Base-by-base conservation (phyloP, 1,284 basidiomycete genomes). In the Singerocomus inundabilis region DNA sequence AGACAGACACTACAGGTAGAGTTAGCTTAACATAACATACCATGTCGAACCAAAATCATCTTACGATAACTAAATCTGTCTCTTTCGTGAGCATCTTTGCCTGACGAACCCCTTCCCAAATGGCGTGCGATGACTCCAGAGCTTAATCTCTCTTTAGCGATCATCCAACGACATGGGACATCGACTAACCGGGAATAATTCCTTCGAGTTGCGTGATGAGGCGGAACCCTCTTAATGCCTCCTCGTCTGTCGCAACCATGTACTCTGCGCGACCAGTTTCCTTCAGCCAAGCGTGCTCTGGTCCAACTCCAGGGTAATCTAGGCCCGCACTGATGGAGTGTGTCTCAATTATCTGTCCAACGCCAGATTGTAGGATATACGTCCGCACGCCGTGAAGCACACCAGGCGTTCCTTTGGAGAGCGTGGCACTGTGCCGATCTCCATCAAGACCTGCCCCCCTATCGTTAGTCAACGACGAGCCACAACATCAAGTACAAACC, bases 211-310 rank as follows among this genome's bases (percentile, higher is more conserved):
- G 91, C 0, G 93, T 97, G 62, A 87, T 80, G 71, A 93, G 78
- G 57, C 93, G 80, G 81, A 99, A 99, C 0, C 93, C 97, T 36
- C 91, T 79, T 31, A 99, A 76, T 5, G 93, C 94, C 65, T 99
- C 80, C 64, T 95, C 88, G 64, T 99, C 97, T 2, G 92, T 98
- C 9, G 96, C 96, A 11, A 82, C 86, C 15, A 89, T 81, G 71
- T 98, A 99, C 67, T 98, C 92, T 0, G 94, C 97, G 47, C 97
- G 78, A 15, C 92, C 91, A 3, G 85, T 87, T 66, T 97, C 92
- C 72, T 98, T 98, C 66, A 99, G 76, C 87, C 88, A 97, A 42
- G 95, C 88, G 69, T 98, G 96, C 71, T 99, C 96, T 8, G 97
- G 97, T 13, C 97, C 97, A 46, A 99, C 97, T 61, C 92, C 88